Evolutionary conservation across 768 basidiomycete species (phyloP).

Genomic region (Russula emetica): DNA sequence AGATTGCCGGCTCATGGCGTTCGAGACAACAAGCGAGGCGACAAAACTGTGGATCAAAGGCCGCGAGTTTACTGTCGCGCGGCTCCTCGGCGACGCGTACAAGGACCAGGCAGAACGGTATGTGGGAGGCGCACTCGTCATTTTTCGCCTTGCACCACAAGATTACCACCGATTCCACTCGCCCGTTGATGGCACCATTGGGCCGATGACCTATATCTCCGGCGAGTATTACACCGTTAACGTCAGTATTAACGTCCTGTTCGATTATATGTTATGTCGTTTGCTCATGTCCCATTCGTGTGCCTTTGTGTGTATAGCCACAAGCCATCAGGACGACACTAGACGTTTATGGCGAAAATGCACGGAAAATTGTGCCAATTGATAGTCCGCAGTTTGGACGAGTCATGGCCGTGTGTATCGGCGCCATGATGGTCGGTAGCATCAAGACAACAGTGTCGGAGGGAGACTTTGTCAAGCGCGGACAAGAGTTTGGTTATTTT

Average conservation of each 20-base stretch:
- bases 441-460: constrained; percentile 85
- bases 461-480: constrained; percentile 73
- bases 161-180: constrained; percentile 95
- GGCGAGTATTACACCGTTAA: constrained; percentile 98
- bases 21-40: constrained; percentile 80
- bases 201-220: constrained; percentile 72
- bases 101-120: constrained; percentile 66
- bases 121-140: constrained; percentile 75
- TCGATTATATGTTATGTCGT: background rate
- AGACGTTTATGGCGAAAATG: constrained; percentile 95
- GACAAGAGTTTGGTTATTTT: constrained; percentile 91
- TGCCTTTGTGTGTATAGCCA: constrained; percentile 45
- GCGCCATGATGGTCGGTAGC: constrained; percentile 94
- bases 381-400: constrained; percentile 85
- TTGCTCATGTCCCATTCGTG: background rate
- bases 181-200: constrained; percentile 81
- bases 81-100: constrained; percentile 77
- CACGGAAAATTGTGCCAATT: constrained; percentile 86
- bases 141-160: constrained; percentile 89
- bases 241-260: constrained; percentile 42
- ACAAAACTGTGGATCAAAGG: constrained; percentile 97
- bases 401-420: constrained; percentile 88
- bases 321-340: constrained; percentile 89
- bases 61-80: constrained; percentile 78
- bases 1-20: constrained; percentile 95